A percentile compares a stretch with the other conserved stretches of the same genome.
These are phyloP conservation scores for Picochlorum sp. DNA, from an alignment of 139 green algal genomes.

Conservation along the genomic window DNA sequence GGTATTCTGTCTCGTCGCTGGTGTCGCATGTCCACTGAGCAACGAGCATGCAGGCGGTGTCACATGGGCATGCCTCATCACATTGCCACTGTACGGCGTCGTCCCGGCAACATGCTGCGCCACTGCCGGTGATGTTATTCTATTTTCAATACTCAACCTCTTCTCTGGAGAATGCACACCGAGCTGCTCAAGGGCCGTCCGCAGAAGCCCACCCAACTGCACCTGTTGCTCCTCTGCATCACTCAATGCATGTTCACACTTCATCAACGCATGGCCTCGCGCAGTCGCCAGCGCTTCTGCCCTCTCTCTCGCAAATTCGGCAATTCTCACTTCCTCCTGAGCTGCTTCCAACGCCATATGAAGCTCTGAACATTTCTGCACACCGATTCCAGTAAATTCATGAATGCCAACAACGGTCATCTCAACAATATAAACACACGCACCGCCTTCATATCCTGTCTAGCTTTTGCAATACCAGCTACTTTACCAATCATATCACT, in stretches of 20 bases:
- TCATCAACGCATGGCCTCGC: constrained; percentile 22
- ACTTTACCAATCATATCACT: constrained; percentile 27
- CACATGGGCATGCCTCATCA: neutral
- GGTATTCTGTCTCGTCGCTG: neutral
- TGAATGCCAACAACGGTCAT: too few relatives aligned
- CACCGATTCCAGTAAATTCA: neutral
- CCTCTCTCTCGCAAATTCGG: constrained; percentile 23
- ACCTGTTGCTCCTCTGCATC: constrained; percentile 20
- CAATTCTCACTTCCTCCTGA: constrained; percentile 9
- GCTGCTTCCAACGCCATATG: constrained; percentile 8
- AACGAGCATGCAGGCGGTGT: neutral
- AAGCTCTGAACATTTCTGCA: constrained; percentile 25
- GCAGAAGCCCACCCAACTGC: constrained; percentile 19
- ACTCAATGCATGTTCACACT: constrained; percentile 13
- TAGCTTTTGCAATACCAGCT: constrained; percentile 6
- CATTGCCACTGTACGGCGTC: neutral
- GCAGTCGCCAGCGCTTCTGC: constrained; percentile 24
- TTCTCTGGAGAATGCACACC: constrained; percentile 12
- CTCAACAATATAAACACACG: neutral
- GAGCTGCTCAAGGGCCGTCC: constrained; percentile 20
- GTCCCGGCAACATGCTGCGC: neutral
- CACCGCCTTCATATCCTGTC: neutral
- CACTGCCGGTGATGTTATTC: neutral
- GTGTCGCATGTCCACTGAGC: neutral
- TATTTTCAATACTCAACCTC: neutral